These are phyloP conservation scores for Linnemannia hyalina DNA, from an alignment of 192 early-diverging fungal genomes.

Conservation along the genomic window DNA sequence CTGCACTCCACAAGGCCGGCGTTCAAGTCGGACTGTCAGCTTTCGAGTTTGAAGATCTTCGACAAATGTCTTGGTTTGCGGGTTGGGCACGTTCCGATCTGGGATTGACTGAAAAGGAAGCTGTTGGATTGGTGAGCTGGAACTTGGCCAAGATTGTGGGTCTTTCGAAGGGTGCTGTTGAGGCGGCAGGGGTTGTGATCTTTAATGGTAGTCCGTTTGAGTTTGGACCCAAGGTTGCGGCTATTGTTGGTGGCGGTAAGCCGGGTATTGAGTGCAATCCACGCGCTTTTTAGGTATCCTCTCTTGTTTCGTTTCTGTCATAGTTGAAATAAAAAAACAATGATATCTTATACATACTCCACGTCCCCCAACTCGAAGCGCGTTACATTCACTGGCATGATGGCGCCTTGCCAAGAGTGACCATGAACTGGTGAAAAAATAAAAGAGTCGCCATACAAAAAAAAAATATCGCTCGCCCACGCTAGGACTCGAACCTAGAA, in stretches of 20 bases:
- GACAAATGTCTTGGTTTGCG: conserved; percentile 80
- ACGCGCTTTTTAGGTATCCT: conserved; percentile 14
- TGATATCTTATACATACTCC: not conserved
- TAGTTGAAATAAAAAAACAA: not conserved
- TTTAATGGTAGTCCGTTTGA: conserved; percentile 74
- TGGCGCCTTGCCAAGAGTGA: too few relatives aligned
- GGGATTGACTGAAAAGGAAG: conserved; percentile 60
- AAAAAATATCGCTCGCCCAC: conserved; percentile 57
- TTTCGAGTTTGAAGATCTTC: conserved; percentile 56
- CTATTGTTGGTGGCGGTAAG: conserved; percentile 69
- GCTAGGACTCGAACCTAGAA: conserved; percentile 74
- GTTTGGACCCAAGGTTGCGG: conserved; percentile 63
- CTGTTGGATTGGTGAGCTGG: conserved; percentile 75
- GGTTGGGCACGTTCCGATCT: conserved; percentile 68
- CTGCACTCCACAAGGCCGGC: conserved; percentile 63
- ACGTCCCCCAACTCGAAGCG: too few relatives aligned
- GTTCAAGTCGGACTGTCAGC: conserved; percentile 72
- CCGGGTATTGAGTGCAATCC: conserved; percentile 23
- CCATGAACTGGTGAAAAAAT: too few relatives aligned
- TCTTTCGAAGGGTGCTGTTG: not conserved
- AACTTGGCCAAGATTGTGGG: conserved; percentile 75
- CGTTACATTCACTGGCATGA: too few relatives aligned
- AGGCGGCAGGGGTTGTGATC: conserved; percentile 59
- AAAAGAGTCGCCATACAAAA: not conserved
- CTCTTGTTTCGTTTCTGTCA: not conserved